A percentile compares a stretch with the other conserved stretches of the same genome.
Evolutionary conservation across 169 alveolate species (phyloP).

Genomic region (Eimeria zaria): DNA sequence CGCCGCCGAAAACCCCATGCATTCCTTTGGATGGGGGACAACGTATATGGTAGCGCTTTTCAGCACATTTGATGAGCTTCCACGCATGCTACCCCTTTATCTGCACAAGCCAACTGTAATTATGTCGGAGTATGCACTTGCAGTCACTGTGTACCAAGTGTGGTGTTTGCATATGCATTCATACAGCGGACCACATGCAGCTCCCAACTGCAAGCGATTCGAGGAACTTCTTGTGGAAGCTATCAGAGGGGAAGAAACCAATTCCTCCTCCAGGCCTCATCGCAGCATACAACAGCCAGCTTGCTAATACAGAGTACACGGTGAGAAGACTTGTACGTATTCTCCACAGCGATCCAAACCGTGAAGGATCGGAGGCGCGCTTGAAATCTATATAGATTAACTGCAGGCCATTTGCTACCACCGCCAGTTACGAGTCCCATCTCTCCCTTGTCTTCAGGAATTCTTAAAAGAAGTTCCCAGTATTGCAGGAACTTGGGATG

Average conservation of each 20-base stretch:
- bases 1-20: constrained; percentile 61
- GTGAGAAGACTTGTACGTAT: neutral
- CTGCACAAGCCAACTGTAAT: neutral
- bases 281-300: constrained; percentile 77
- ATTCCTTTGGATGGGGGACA: constrained; percentile 82
- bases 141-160: neutral
- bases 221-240: constrained; percentile 57
- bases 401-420: neutral
- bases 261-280: constrained; percentile 67
- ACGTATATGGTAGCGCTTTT: constrained; percentile 60
- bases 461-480: constrained; percentile 40
- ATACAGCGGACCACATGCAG: constrained; percentile 77
- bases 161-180: neutral
- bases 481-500: constrained; percentile 79
- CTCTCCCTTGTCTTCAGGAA: constrained; percentile 29
- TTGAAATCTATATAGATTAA: no score
- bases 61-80: neutral
- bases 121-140: neutral
- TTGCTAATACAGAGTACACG: constrained; percentile 36
- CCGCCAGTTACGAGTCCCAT: neutral
- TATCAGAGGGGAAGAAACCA: constrained; percentile 72
- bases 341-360: neutral
- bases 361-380: neutral
- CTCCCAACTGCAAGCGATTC: constrained; percentile 72
- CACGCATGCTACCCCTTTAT: neutral